Conservation (phyloP, 257 asterid genomes). For the Solanum ahanhuiri region DNA sequence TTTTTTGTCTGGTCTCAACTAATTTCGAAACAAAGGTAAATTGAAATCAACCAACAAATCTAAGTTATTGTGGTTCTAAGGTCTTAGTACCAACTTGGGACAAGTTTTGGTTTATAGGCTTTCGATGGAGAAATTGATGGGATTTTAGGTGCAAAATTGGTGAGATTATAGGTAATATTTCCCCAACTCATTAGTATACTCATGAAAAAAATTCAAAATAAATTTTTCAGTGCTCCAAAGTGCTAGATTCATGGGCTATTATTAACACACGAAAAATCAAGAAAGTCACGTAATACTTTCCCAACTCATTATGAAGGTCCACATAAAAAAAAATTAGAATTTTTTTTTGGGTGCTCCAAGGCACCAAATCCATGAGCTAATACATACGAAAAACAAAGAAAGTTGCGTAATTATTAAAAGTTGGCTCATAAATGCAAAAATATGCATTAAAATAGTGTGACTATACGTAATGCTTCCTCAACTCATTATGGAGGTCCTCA, state of each 20-base stretch:
- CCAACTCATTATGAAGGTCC: too few relatives aligned
- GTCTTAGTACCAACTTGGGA: background rate
- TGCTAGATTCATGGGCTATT: background rate
- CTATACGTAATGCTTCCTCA: background rate
- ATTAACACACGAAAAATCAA: too few relatives aligned
- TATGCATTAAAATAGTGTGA: background rate
- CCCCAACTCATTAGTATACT: background rate
- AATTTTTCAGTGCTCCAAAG: too few relatives aligned
- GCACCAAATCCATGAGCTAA: too few relatives aligned
- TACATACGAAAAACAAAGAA: too few relatives aligned
- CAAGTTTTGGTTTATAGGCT: background rate
- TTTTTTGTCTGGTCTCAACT: background rate
- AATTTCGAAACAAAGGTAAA: background rate
- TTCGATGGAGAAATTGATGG: background rate
- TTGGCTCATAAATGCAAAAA: too few relatives aligned
- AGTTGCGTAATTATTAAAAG: too few relatives aligned
- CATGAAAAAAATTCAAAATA: too few relatives aligned
- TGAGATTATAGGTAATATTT: background rate
- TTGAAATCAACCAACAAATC: background rate
- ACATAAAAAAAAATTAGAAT: too few relatives aligned
- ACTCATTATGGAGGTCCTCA: too few relatives aligned
- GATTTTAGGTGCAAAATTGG: background rate
- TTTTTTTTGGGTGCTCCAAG: background rate
- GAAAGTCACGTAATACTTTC: too few relatives aligned
- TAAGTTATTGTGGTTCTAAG: background rate